phyloP scores from a whole-genome alignment of 371 early-diverging fungal species.

The Amoeboaphelidium protococcarum region DNA sequence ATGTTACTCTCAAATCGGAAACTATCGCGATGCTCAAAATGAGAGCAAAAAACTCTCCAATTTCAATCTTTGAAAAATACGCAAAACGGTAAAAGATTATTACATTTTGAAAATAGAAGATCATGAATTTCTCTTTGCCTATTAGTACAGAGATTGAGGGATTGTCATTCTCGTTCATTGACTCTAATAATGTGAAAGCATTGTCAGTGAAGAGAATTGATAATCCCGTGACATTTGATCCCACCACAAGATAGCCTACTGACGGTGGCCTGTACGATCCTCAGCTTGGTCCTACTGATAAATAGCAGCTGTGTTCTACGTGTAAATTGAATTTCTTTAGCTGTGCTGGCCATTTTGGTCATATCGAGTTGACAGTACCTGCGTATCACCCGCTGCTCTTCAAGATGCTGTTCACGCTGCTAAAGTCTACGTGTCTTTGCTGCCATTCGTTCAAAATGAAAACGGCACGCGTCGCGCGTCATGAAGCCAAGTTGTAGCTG shows the following conservation, averaged over 20 bases:
- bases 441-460: conserved; percentile 68
- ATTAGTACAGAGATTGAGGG: conserved; percentile 8
- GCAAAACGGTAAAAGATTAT: too few relatives aligned
- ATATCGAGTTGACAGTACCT: conserved; percentile 89
- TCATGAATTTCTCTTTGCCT: neutral
- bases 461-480: conserved; percentile 10
- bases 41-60: too few relatives aligned
- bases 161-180: conserved; percentile 70
- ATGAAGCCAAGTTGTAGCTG: conserved; percentile 13
- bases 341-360: conserved; percentile 98
- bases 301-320: conserved; percentile 53
- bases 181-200: conserved; percentile 65
- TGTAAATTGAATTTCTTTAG: conserved; percentile 49
- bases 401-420: conserved; percentile 48
- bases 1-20: too few relatives aligned
- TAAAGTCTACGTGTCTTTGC: conserved; percentile 63
- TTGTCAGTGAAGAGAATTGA: conserved; percentile 82
- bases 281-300: conserved; percentile 75
- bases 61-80: too few relatives aligned
- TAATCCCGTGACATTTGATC: conserved; percentile 64
- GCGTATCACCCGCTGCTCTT: conserved; percentile 91
- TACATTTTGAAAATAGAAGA: too few relatives aligned
- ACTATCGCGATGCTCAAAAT: too few relatives aligned
- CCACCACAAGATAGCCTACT: conserved; percentile 33
- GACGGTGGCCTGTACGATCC: conserved; percentile 86